Conservation (phyloP, 345 rosid species). For the Aquilaria sinensis region DNA sequence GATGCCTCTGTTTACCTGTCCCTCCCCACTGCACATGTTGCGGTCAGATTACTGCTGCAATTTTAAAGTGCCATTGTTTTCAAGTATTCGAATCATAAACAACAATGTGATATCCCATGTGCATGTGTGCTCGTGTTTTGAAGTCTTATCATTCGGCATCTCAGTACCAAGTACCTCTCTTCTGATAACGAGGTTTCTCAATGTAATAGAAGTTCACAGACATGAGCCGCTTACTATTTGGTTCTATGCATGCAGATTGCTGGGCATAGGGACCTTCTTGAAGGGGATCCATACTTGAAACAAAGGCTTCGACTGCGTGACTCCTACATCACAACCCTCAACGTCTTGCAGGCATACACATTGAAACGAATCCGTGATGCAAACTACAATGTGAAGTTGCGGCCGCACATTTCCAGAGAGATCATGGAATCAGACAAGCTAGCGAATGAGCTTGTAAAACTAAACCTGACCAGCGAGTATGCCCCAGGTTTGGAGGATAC, state of each 20-base stretch:
- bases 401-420: constrained; percentile 88
- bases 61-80: too few relatives aligned
- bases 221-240: too few relatives aligned
- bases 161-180: too few relatives aligned
- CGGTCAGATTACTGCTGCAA: too few relatives aligned
- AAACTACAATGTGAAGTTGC: constrained; percentile 56
- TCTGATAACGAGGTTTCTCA: too few relatives aligned
- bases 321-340: constrained; percentile 92
- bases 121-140: too few relatives aligned
- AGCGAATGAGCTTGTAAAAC: constrained; percentile 62
- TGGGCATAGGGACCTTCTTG: constrained; percentile 92
- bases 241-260: constrained; percentile 50
- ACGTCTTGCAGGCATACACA: constrained; percentile 93
- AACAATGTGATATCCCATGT: too few relatives aligned
- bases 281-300: constrained; percentile 92
- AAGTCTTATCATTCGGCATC: too few relatives aligned
- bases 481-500: constrained; percentile 97
- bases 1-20: not conserved
- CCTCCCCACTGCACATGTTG: too few relatives aligned
- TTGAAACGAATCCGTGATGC: constrained; percentile 86
- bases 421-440: constrained; percentile 68
- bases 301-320: constrained; percentile 92
- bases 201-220: too few relatives aligned
- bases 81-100: too few relatives aligned
- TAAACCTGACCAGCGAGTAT: constrained; percentile 82